Conservation (phyloP, 1,284 basidiomycete genomes). For the Wallemia ichthyophaga region DNA sequence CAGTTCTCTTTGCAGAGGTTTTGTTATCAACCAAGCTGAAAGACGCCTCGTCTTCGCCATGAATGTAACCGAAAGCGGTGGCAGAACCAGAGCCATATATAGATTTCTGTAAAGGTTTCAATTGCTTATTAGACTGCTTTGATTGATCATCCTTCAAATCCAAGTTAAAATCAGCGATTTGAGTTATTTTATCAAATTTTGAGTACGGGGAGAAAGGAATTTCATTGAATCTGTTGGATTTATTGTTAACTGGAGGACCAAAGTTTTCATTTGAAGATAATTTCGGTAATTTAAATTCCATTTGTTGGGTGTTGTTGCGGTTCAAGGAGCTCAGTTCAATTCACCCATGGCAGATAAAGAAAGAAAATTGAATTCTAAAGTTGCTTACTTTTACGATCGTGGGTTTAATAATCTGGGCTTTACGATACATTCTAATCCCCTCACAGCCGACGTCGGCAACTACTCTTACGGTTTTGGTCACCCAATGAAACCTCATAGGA, state of each 20-base stretch:
- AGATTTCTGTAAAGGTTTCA: slow-evolving; percentile 28
- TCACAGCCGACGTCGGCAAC: slow-evolving; percentile 38
- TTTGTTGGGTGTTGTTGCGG: neutral
- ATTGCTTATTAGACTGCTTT: slow-evolving; percentile 17
- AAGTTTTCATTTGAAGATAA: neutral
- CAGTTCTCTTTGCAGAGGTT: slow-evolving; percentile 12
- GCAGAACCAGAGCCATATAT: slow-evolving; percentile 46
- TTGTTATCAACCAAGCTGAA: slow-evolving; percentile 92
- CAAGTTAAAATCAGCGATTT: slow-evolving; percentile 92
- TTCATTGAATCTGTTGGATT: neutral
- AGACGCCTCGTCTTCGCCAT: slow-evolving; percentile 89
- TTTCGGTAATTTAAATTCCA: neutral
- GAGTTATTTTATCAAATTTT: slow-evolving; percentile 90
- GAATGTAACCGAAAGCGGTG: slow-evolving; percentile 91
- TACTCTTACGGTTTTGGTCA: slow-evolving; percentile 66
- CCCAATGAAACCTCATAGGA: slow-evolving; percentile 83
- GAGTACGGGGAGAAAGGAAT: slow-evolving; percentile 92
- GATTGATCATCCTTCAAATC: slow-evolving; percentile 18
- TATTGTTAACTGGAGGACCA: neutral
- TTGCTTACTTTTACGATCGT: neutral
- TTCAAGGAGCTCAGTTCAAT: neutral
- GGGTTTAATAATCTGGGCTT: no score
- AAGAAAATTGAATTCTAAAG: neutral
- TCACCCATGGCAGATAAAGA: neutral
- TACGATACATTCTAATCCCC: neutral